Conservation (phyloP, 2,329 filamentous ascomycete genomes). For the Trichophyton schoenleinii region DNA sequence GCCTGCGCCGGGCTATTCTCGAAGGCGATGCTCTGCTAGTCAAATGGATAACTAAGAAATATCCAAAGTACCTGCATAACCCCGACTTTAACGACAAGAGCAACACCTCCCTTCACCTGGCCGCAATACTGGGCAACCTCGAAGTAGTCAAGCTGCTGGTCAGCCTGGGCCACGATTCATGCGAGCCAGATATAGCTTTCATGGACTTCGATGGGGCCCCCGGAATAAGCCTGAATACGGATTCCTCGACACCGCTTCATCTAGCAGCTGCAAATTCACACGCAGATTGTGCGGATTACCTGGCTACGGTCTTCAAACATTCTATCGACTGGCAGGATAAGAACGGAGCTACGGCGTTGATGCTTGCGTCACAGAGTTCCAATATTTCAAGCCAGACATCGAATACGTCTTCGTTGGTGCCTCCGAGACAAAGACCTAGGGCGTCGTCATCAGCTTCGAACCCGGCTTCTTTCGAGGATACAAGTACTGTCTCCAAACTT, state of each 20-base stretch:
- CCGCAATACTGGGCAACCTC: constrained; percentile 58
- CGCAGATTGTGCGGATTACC: constrained; percentile 58
- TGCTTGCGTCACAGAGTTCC: constrained; percentile 28
- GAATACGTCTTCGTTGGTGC: constrained; percentile 14
- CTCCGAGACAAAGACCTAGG: constrained; percentile 14
- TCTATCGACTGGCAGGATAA: constrained; percentile 55
- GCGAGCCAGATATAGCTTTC: constrained; percentile 18
- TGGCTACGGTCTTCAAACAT: constrained; percentile 51
- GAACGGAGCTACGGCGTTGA: constrained; percentile 44
- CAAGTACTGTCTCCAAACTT: constrained; percentile 19
- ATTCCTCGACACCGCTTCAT: constrained; percentile 70
- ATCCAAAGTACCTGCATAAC: constrained; percentile 62
- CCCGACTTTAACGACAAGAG: constrained; percentile 63
- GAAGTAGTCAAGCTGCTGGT: constrained; percentile 59
- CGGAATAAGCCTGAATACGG: constrained; percentile 63
- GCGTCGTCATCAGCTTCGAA: constrained; percentile 13
- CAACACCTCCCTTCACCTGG: constrained; percentile 75
- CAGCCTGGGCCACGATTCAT: constrained; percentile 60
- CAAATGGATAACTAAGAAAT: constrained; percentile 60
- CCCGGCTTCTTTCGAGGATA: constrained; percentile 18
- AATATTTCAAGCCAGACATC: constrained; percentile 14
- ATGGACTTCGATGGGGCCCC: constrained; percentile 20
- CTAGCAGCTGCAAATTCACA: constrained; percentile 58
- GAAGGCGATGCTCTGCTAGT: constrained; percentile 62
- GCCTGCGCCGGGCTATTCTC: constrained; percentile 70